A percentile compares a stretch with the other conserved stretches of the same genome.
These are phyloP conservation scores for Coniochaeta sp. DNA, from an alignment of 2,329 filamentous ascomycete genomes.

Conservation along the genomic window DNA sequence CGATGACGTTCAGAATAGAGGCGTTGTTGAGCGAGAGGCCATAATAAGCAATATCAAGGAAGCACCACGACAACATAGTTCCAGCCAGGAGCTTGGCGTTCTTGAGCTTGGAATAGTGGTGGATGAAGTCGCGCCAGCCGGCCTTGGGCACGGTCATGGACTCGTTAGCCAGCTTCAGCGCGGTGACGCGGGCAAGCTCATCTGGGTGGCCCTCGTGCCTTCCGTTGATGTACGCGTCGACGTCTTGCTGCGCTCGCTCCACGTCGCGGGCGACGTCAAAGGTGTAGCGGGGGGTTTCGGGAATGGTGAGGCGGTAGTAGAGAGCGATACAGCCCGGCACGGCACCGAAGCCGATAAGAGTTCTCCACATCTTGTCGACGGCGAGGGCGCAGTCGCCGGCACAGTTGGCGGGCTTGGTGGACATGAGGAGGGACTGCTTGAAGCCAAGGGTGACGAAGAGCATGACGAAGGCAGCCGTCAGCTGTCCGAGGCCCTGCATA, in stretches of 20 bases:
- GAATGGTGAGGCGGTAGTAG: constrained; percentile 74
- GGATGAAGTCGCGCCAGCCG: constrained; percentile 62
- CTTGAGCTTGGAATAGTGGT: constrained; percentile 64
- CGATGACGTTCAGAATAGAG: constrained; percentile 63
- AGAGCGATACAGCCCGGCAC: constrained; percentile 75
- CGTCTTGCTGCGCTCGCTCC: constrained; percentile 65
- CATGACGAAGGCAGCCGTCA: constrained; percentile 67
- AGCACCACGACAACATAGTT: constrained; percentile 82
- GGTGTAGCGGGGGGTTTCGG: constrained; percentile 82
- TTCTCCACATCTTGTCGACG: constrained; percentile 84
- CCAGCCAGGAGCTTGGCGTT: constrained; percentile 64
- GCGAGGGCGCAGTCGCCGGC: constrained; percentile 56
- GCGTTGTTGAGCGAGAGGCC: constrained; percentile 71
- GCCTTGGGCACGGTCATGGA: constrained; percentile 61
- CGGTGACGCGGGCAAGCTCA: constrained; percentile 55
- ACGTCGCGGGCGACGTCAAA: constrained; percentile 74
- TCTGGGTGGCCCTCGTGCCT: constrained; percentile 57
- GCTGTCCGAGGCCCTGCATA: constrained; percentile 81
- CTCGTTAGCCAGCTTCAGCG: constrained; percentile 43
- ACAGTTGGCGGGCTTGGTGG: constrained; percentile 47
- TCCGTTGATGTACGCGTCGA: constrained; percentile 66
- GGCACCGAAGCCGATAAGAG: constrained; percentile 73
- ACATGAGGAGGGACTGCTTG: constrained; percentile 51
- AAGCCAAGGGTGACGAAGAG: constrained; percentile 68
- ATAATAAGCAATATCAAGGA: constrained; percentile 57